Conservation (phyloP, 1,284 basidiomycete genomes). For the Leccinum variabile region DNA sequence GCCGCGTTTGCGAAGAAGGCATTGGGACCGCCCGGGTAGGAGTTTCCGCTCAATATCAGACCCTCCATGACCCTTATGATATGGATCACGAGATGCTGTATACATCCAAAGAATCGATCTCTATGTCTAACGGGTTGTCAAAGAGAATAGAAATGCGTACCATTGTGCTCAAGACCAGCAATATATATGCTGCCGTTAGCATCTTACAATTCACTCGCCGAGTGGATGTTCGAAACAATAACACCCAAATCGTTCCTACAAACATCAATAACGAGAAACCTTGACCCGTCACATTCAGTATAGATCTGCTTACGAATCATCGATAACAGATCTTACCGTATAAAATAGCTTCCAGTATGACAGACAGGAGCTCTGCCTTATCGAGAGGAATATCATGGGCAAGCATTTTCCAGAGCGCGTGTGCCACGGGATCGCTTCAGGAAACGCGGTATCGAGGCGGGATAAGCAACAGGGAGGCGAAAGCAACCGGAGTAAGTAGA, state of each 20-base stretch:
- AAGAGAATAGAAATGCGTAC: constrained; percentile 6
- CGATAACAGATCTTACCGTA: constrained; percentile 18
- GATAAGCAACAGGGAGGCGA: not conserved
- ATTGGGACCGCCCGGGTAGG: not conserved
- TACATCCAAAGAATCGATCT: not conserved
- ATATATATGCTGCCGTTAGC: constrained; percentile 13
- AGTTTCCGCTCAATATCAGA: not conserved
- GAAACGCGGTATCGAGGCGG: not conserved
- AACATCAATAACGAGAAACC: constrained; percentile 28
- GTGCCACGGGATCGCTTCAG: not conserved
- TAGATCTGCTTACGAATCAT: not conserved
- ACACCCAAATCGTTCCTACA: constrained; percentile 14
- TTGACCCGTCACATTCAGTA: constrained; percentile 2
- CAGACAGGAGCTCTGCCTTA: constrained; percentile 23
- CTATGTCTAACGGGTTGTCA: not conserved
- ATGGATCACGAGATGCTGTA: constrained; percentile 5
- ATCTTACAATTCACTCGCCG: constrained; percentile 14
- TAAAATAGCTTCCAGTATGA: constrained; percentile 22
- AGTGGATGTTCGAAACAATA: constrained; percentile 4
- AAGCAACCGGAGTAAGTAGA: not conserved
- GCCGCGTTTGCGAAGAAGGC: not conserved
- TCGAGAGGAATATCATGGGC: constrained; percentile 11
- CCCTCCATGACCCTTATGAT: constrained; percentile 2
- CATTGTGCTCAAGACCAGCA: constrained; percentile 22
- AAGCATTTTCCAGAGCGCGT: not conserved